Evolutionary conservation across 208 protist genomes (phyloP).

Genomic region (Leishmania tarentolae): DNA sequence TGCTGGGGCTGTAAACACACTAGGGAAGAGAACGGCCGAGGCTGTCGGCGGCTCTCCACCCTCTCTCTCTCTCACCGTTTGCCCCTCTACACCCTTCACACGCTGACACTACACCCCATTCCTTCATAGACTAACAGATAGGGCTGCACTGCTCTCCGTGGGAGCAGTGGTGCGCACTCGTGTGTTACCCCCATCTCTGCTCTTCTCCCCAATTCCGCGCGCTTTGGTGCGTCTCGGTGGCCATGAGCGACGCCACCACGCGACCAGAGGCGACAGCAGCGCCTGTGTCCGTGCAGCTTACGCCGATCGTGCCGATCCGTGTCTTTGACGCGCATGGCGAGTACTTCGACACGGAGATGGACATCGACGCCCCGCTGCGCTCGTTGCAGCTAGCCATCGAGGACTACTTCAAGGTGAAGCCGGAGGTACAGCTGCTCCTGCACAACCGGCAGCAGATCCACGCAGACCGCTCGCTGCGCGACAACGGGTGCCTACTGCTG

Average conservation of each 20-base stretch:
- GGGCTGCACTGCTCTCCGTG: not conserved
- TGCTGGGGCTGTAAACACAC: not conserved
- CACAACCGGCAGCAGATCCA: conserved; percentile 80
- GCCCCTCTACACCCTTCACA: not conserved
- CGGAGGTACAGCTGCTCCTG: conserved; percentile 77
- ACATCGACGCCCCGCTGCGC: conserved; percentile 71
- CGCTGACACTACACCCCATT: not conserved
- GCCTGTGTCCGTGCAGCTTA: conserved; percentile 67
- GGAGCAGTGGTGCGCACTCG: not conserved
- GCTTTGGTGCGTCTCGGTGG: not conserved
- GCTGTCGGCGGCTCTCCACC: not conserved
- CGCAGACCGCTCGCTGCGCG: conserved; percentile 53
- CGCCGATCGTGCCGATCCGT: conserved; percentile 67
- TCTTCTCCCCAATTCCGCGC: not conserved
- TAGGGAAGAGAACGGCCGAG: not conserved
- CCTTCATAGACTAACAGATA: not conserved
- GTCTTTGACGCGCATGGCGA: conserved; percentile 75
- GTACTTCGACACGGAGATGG: conserved; percentile 86
- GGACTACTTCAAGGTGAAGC: conserved; percentile 83
- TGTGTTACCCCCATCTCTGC: not conserved
- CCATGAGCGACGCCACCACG: conserved; percentile 1
- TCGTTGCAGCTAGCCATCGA: conserved; percentile 77
- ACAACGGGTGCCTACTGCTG: conserved; percentile 81
- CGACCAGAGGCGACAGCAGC: not conserved
- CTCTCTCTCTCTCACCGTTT: not conserved